phyloP scores from a whole-genome alignment of 805 yeast species.

The Ogataea pini region DNA sequence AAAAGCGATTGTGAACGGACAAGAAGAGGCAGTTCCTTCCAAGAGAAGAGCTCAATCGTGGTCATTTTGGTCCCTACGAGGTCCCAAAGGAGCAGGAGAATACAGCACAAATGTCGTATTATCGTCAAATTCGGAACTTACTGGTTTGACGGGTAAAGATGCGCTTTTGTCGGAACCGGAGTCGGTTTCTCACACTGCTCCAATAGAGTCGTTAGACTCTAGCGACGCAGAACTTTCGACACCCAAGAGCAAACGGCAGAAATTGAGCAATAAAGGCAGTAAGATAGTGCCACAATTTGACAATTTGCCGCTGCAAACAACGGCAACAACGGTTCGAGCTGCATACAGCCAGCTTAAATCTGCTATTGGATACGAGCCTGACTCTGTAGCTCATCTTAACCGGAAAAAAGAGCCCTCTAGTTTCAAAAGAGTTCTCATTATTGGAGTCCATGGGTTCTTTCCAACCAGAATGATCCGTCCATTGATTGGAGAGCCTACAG shows the following conservation, averaged over 20 bases:
- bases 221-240: neutral
- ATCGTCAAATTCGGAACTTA: neutral
- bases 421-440: conserved; percentile 65
- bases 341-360: conserved; percentile 19
- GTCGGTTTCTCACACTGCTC: conserved; percentile 8
- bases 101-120: neutral
- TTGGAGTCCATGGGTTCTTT: conserved; percentile 96
- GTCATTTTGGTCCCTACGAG: conserved; percentile 30
- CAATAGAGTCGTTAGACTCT: conserved; percentile 1
- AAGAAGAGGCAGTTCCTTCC: neutral
- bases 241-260: conserved; percentile 17
- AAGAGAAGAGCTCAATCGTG: conserved; percentile 28
- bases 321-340: conserved; percentile 10
- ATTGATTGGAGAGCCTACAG: conserved; percentile 92
- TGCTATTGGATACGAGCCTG: conserved; percentile 18
- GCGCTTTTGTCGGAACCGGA: conserved; percentile 29
- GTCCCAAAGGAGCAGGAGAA: neutral
- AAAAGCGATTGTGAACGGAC: conserved; percentile 16
- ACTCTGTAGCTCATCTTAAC: conserved; percentile 20
- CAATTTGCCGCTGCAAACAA: conserved; percentile 28
- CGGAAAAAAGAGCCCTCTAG: conserved; percentile 23
- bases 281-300: conserved; percentile 33
- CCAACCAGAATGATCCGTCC: conserved; percentile 86
- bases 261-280: conserved; percentile 19
- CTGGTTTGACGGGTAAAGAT: conserved; percentile 16